These are phyloP conservation scores for Wolfiporia cocos DNA, from an alignment of 1,284 basidiomycete species.

Conservation along the genomic window DNA sequence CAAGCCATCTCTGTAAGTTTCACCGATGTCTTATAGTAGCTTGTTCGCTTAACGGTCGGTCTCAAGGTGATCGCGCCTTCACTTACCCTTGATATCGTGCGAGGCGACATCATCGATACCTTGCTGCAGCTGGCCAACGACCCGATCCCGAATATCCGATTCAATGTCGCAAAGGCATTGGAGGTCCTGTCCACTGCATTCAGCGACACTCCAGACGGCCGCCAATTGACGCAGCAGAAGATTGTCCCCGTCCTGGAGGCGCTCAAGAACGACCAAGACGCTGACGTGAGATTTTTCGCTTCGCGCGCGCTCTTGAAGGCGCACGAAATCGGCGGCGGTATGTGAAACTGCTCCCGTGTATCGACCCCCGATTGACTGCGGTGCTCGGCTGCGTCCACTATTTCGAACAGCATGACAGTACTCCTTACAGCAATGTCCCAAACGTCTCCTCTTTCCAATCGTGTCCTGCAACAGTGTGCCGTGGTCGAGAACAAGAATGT, in stretches of 20 bases:
- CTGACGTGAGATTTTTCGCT: constrained; percentile 91
- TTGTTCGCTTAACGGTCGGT: constrained; percentile 7
- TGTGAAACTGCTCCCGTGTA: no score
- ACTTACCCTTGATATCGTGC: constrained; percentile 83
- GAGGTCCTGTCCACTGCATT: constrained; percentile 82
- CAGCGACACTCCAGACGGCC: constrained; percentile 63
- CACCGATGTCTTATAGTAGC: constrained; percentile 2
- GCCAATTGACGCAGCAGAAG: constrained; percentile 66
- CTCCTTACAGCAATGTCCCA: no score
- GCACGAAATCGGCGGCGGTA: constrained; percentile 19
- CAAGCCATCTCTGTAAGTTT: constrained; percentile 90
- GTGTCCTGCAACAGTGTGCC: not conserved
- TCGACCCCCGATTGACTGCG: no score
- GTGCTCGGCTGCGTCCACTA: no score
- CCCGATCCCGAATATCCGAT: constrained; percentile 98
- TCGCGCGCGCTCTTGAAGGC: constrained; percentile 62
- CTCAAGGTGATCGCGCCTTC: constrained; percentile 93
- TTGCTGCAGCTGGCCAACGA: constrained; percentile 84
- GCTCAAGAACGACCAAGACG: constrained; percentile 88
- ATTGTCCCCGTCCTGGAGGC: constrained; percentile 83
- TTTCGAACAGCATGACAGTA: no score
- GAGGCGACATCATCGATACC: constrained; percentile 82
- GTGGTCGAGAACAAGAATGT: constrained; percentile 4
- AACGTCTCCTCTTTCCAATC: no score
- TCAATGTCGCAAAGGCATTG: constrained; percentile 95